phyloP scores from a whole-genome alignment of 202 grass and related monocot species.

The Elaeis oleifera region DNA sequence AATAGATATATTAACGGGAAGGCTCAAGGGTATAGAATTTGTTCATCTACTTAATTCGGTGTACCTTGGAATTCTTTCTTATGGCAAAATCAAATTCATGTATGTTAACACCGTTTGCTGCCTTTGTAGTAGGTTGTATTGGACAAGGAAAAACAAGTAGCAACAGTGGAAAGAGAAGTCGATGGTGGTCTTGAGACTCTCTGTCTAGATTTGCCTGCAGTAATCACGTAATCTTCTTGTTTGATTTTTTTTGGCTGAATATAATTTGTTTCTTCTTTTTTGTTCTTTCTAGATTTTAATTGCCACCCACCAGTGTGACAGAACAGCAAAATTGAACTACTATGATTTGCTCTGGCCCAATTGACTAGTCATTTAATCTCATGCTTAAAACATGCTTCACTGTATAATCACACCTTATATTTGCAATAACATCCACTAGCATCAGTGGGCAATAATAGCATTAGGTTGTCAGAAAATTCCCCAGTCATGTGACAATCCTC shows the following conservation, averaged over 20 bases:
- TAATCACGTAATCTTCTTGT: conserved; percentile 61
- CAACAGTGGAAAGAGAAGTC: conserved; percentile 70
- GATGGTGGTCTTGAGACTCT: conserved; percentile 78
- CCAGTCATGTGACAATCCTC: no score
- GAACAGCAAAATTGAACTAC: no score
- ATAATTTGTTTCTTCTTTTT: not conserved
- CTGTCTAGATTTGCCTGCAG: conserved; percentile 71
- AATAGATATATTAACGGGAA: not conserved
- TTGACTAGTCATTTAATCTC: no score
- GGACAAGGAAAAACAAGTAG: conserved; percentile 66
- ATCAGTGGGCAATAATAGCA: no score
- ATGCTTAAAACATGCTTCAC: no score
- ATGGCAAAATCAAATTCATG: not conserved
- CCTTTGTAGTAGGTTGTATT: conserved; percentile 50
- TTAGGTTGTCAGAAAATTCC: no score
- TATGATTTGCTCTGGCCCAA: no score
- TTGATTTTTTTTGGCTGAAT: not conserved
- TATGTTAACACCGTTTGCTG: conserved; percentile 2
- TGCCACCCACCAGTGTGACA: no score
- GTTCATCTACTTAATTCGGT: not conserved
- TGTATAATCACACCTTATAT: no score
- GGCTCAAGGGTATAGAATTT: not conserved
- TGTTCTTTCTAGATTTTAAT: not conserved
- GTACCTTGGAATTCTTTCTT: not conserved
- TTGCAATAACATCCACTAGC: no score